These are phyloP conservation scores for Lobosporangium transversale DNA, from an alignment of 192 early-diverging fungal genomes.

Conservation along the genomic window DNA sequence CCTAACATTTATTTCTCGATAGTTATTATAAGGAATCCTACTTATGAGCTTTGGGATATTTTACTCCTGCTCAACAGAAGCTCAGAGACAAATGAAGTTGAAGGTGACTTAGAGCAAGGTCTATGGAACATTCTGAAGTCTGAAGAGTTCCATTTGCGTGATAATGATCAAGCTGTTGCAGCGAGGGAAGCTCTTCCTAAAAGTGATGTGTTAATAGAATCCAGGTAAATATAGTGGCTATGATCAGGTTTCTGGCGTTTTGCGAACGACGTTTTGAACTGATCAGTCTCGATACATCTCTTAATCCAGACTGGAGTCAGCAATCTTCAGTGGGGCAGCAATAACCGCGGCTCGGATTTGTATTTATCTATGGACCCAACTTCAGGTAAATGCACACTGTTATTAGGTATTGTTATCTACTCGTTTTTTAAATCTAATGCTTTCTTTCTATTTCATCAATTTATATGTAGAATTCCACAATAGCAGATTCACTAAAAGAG, in stretches of 20 bases:
- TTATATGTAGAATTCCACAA: neutral
- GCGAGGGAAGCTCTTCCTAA: slow-evolving; percentile 1
- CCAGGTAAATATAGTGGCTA: neutral
- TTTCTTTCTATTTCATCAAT: neutral
- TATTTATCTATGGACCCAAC: slow-evolving; percentile 17
- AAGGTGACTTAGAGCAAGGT: neutral
- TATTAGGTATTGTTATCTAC: neutral
- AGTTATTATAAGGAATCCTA: slow-evolving; percentile 25
- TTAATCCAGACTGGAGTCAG: slow-evolving; percentile 2
- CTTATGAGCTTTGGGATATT: slow-evolving; percentile 29
- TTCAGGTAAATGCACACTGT: slow-evolving; percentile 4
- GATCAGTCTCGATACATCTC: too few species aligned
- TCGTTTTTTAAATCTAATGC: neutral
- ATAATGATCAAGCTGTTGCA: neutral
- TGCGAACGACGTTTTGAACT: too few species aligned
- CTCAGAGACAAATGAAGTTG: neutral
- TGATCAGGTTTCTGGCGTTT: neutral
- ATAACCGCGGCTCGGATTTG: slow-evolving; percentile 16
- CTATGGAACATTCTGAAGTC: slow-evolving; percentile 1
- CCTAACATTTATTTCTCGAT: neutral
- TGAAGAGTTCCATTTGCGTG: neutral
- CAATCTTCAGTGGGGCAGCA: slow-evolving; percentile 6
- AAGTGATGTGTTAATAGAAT: neutral
- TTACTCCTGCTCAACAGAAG: slow-evolving; percentile 10
- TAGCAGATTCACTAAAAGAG: neutral